Conservation (phyloP, 2,329 filamentous ascomycete species). For the Stemphylium lycopersici region DNA sequence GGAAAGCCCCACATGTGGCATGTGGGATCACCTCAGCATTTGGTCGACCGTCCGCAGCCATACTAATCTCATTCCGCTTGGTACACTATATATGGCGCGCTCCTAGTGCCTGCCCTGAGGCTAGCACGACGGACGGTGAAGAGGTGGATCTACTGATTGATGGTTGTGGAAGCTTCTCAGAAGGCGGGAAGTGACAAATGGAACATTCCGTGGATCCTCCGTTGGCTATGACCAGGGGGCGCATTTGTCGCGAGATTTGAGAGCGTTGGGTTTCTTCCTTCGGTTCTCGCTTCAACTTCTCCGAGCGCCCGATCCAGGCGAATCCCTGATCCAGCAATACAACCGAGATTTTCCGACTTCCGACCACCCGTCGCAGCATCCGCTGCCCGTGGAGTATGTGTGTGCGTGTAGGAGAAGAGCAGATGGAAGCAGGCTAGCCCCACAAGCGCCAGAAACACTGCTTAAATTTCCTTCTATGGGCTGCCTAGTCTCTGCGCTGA, state of each 20-base stretch:
- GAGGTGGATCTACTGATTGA: slow-evolving; percentile 6
- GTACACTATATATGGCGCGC: slow-evolving; percentile 3
- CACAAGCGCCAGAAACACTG: slow-evolving; percentile 8
- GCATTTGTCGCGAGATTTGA: background rate
- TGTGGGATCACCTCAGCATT: slow-evolving; percentile 8
- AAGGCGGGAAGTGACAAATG: slow-evolving; percentile 12
- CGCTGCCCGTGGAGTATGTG: slow-evolving; percentile 1
- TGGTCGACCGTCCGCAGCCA: background rate
- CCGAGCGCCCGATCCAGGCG: background rate
- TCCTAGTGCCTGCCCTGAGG: background rate
- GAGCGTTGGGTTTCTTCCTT: slow-evolving; percentile 1
- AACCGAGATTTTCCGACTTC: slow-evolving; percentile 13
- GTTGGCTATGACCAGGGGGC: background rate
- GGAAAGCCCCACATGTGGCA: slow-evolving; percentile 7
- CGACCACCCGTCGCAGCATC: slow-evolving; percentile 2
- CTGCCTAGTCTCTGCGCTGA: slow-evolving; percentile 3
- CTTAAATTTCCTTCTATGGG: slow-evolving; percentile 5
- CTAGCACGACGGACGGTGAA: slow-evolving; percentile 9
- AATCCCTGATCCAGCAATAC: slow-evolving; percentile 3
- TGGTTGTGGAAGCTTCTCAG: slow-evolving; percentile 7
- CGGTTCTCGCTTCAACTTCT: slow-evolving; percentile 6
- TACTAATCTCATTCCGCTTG: background rate
- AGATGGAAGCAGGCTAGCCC: slow-evolving; percentile 8
- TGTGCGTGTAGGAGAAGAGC: background rate
- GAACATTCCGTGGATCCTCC: slow-evolving; percentile 14